phyloP scores from a whole-genome alignment of 2,329 filamentous ascomycete genomes.

The Whalleya microplaca region DNA sequence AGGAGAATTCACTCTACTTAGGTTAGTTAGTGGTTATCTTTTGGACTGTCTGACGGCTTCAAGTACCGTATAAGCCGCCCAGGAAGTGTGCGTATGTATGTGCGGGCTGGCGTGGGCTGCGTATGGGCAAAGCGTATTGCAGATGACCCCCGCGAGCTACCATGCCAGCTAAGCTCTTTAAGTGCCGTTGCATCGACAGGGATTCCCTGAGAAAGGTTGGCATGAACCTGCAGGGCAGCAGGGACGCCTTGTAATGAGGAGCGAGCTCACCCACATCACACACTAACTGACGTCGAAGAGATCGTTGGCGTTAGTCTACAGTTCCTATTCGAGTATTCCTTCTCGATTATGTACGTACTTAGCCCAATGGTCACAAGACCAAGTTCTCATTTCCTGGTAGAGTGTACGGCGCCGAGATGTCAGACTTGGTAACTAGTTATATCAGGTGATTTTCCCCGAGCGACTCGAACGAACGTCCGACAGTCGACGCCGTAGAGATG shows the following conservation, averaged over 20 bases:
- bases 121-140: background rate
- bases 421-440: no score
- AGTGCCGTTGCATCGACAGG: constrained; percentile 24
- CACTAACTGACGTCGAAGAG: no score
- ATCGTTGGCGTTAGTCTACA: no score
- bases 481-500: background rate
- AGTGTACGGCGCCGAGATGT: no score
- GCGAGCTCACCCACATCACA: background rate
- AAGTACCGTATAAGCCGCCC: background rate
- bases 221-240: constrained; percentile 24
- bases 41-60: background rate
- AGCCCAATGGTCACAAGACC: no score
- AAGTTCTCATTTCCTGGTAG: no score
- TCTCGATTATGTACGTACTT: no score
- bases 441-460: no score
- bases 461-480: no score
- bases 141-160: constrained; percentile 15
- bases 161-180: constrained; percentile 26
- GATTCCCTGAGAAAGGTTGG: constrained; percentile 3
- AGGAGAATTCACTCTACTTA: no score
- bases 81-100: background rate
- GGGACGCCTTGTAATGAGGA: constrained; percentile 16
- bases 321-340: no score
- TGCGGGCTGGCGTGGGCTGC: no score
- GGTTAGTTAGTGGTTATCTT: background rate